A percentile compares a stretch with the other conserved stretches of the same genome.
phyloP scores from a whole-genome alignment of 768 basidiomycete genomes.

The Leccinum obscurum region DNA sequence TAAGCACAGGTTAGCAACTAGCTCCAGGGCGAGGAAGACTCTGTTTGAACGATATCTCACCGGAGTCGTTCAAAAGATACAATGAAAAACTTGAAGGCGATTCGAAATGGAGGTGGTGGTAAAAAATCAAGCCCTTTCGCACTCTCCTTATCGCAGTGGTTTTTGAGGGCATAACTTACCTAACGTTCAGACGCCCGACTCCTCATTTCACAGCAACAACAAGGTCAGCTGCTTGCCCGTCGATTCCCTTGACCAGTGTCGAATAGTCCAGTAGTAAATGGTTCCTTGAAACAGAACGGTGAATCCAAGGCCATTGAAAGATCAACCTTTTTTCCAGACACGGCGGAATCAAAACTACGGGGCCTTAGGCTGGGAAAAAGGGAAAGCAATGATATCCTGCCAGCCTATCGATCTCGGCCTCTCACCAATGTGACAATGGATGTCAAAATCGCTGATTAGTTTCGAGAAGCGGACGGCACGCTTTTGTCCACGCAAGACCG shows the following conservation, averaged over 20 bases:
- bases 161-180: neutral
- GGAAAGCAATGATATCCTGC: neutral
- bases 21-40: neutral
- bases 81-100: neutral
- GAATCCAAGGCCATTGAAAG: neutral
- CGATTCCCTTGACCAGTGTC: neutral
- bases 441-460: neutral
- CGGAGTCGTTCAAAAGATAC: neutral
- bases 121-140: neutral
- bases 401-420: neutral
- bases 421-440: neutral
- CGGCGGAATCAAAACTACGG: neutral
- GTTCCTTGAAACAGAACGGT: neutral
- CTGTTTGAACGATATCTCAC: neutral
- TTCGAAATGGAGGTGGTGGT: neutral
- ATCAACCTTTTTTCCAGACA: too few species aligned
- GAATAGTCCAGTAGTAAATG: neutral
- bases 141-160: too few species aligned
- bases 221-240: neutral
- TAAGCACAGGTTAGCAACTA: neutral
- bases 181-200: neutral
- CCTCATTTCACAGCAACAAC: conserved; percentile 1
- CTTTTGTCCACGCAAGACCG: too few species aligned
- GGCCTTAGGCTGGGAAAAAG: neutral
- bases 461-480: neutral